Percentiles rank a stretch among this genome's conserved stretches.
These are phyloP conservation scores for Candida sithepensis DNA, from an alignment of 805 yeast genomes.

Conservation along the genomic window DNA sequence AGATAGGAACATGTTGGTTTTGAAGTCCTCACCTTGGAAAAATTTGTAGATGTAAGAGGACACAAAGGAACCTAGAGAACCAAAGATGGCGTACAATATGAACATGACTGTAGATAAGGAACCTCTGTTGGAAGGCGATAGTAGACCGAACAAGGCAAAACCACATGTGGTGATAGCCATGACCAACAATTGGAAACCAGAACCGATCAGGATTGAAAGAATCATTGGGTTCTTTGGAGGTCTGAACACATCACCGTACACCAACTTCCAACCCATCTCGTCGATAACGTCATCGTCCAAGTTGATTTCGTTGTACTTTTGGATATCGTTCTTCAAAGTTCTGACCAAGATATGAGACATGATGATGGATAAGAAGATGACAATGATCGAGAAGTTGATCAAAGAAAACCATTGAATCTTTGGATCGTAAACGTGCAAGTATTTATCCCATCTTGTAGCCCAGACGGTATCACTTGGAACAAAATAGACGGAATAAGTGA, in stretches of 20 bases:
- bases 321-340: constrained; percentile 80
- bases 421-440: constrained; percentile 86
- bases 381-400: constrained; percentile 80
- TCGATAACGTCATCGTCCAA: constrained; percentile 84
- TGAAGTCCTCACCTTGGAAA: constrained; percentile 92
- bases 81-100: constrained; percentile 74
- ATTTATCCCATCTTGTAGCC: constrained; percentile 99
- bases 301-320: constrained; percentile 84
- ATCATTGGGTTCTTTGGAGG: constrained; percentile 68
- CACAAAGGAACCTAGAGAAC: constrained; percentile 81
- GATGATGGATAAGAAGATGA: constrained; percentile 67
- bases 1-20: constrained; percentile 74
- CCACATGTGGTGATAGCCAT: constrained; percentile 71
- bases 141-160: constrained; percentile 83
- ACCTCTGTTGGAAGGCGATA: constrained; percentile 94
- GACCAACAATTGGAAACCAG: constrained; percentile 79
- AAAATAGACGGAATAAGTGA: constrained; percentile 83
- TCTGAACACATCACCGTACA: constrained; percentile 93
- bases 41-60: constrained; percentile 83
- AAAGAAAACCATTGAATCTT: constrained; percentile 95
- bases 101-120: constrained; percentile 88
- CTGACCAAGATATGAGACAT: constrained; percentile 76
- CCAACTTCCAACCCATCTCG: constrained; percentile 95
- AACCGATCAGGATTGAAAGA: constrained; percentile 78
- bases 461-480: constrained; percentile 69